Percentiles rank a stretch among this genome's conserved stretches.
Evolutionary conservation across 2,329 filamentous ascomycete genomes (phyloP).

Genomic region (Colletotrichum liaoningense): DNA sequence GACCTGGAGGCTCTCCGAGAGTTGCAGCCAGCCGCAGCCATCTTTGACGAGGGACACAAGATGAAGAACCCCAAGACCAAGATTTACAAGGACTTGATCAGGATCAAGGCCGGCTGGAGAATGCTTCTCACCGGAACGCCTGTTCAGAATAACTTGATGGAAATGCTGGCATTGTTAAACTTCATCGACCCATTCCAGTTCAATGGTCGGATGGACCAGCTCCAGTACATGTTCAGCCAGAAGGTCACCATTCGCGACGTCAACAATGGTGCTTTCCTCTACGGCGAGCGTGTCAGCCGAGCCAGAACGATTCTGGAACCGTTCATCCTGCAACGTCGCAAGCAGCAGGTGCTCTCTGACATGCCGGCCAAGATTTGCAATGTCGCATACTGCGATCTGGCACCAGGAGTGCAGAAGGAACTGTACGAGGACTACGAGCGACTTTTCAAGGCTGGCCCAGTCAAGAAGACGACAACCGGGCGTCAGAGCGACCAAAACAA

Average conservation of each 20-base stretch:
- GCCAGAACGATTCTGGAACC: slow-evolving; percentile 94
- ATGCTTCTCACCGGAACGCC: slow-evolving; percentile 92
- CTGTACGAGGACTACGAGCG: slow-evolving; percentile 77
- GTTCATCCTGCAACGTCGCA: slow-evolving; percentile 93
- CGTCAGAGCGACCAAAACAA: slow-evolving; percentile 71
- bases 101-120: slow-evolving; percentile 84
- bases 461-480: slow-evolving; percentile 59
- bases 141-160: slow-evolving; percentile 92
- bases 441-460: slow-evolving; percentile 73
- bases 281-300: slow-evolving; percentile 85
- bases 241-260: slow-evolving; percentile 87
- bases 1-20: slow-evolving; percentile 63
- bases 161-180: slow-evolving; percentile 89
- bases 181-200: slow-evolving; percentile 94
- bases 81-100: slow-evolving; percentile 81
- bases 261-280: slow-evolving; percentile 84
- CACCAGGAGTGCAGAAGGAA: slow-evolving; percentile 70
- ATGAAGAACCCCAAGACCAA: slow-evolving; percentile 90
- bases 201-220: slow-evolving; percentile 77
- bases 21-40: slow-evolving; percentile 64
- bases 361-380: slow-evolving; percentile 83
- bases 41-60: slow-evolving; percentile 96
- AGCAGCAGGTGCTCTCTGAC: slow-evolving; percentile 88
- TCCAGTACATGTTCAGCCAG: slow-evolving; percentile 91
- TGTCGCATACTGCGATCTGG: slow-evolving; percentile 86